Evolutionary conservation across 2,329 filamentous ascomycete species (phyloP).

Genomic region (Clonostachys solani): DNA sequence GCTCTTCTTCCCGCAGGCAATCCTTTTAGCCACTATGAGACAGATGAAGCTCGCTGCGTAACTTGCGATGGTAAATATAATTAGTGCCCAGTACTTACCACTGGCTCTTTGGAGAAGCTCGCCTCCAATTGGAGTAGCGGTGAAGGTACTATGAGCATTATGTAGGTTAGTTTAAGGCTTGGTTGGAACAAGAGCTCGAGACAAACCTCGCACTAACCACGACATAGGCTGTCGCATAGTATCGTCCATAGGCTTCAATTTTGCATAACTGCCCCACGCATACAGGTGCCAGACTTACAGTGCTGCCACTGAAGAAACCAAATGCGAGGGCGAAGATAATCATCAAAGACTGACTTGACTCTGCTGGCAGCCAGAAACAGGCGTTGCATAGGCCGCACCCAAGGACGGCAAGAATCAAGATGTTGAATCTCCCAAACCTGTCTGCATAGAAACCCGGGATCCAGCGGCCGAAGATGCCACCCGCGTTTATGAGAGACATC

Average conservation of each 20-base stretch:
- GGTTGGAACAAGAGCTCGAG: neutral
- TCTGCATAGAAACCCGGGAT: conserved; percentile 52
- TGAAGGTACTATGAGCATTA: neutral
- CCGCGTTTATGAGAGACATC: conserved; percentile 63
- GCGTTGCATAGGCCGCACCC: conserved; percentile 43
- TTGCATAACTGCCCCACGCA: neutral
- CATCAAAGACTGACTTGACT: conserved; percentile 39
- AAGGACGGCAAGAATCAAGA: conserved; percentile 53
- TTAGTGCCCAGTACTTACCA: neutral
- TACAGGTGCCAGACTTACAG: neutral
- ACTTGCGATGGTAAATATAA: neutral
- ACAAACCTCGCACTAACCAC: neutral
- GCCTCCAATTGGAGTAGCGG: neutral
- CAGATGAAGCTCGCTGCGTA: conserved; percentile 1
- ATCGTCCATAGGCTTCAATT: neutral
- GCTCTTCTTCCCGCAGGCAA: no score
- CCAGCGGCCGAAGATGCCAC: conserved; percentile 55
- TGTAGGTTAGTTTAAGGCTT: neutral
- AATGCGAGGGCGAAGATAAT: conserved; percentile 21
- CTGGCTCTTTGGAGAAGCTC: neutral
- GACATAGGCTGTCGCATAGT: neutral
- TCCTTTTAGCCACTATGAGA: neutral
- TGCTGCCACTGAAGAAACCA: conserved; percentile 1
- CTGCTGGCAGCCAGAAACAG: conserved; percentile 57
- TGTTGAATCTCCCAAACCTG: conserved; percentile 49